Evolutionary conservation across 108 stramenopile species (phyloP), one percentile per base, ranked within the genome.

Genomic region (Aureococcus anophagefferens): DNA sequence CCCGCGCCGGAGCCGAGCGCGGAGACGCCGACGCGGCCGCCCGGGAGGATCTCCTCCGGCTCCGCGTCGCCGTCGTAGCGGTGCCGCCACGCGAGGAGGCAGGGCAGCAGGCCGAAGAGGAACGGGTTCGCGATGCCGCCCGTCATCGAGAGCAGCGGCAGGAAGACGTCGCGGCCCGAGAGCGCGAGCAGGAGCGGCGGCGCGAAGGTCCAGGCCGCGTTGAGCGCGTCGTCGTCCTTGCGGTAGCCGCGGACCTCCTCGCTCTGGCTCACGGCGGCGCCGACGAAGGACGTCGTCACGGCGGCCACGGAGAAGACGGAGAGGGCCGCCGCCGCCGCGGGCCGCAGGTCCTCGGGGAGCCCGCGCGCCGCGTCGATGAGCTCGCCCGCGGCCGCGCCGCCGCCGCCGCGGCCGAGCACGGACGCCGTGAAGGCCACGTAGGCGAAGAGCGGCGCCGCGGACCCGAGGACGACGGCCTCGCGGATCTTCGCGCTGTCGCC

Each of bases 381-480:
- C 13, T 44, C 40, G 40, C 40, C 40, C 9, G 40, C 9, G 9
- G 40, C 40, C 40, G 40, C 40, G 51, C 21, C 51, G 21, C 25
- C 51, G 51, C 21, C 21, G 21, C 21, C 21, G 7, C 25, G 14
- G 51, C 51, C 51, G 21, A 59, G 51, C 7, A 25, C 25, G 7
- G 25, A 16, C 21, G 51, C 51, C 7, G 0, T 25, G 51, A 59
- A 59, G 51, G 25, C 21, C 7, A 59, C 25, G 51, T 59, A 74
- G 33, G 37, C 13, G 33, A 74, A 4, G 34, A 69, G 68, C 0
- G 74, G 74, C 28, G 68, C 30, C 25, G 59, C 68, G 11, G 74
- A 63, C 68, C 74, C 74, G n/a, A 69, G 33, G 21, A 51, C 68
- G 9, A 74, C 45, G 34, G 74, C 29, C n/a, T 67, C 33, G 28